Conservation (phyloP, 2,329 filamentous ascomycete species). For the Aureobasidium sp. region DNA sequence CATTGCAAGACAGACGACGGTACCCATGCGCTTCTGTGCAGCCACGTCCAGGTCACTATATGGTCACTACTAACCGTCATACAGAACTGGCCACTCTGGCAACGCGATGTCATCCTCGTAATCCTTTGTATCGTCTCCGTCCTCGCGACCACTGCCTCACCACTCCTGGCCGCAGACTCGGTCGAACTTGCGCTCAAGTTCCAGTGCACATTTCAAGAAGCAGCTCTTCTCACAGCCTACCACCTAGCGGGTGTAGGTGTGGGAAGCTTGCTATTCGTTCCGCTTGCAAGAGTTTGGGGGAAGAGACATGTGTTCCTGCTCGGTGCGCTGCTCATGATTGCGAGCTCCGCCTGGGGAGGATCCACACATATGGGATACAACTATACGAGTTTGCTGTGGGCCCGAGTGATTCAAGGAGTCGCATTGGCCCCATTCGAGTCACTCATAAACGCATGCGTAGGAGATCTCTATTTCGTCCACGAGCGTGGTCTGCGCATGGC, state of each 20-base stretch:
- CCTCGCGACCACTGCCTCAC: slow-evolving; percentile 74
- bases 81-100: slow-evolving; percentile 79
- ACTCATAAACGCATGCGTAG: slow-evolving; percentile 78
- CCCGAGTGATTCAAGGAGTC: slow-evolving; percentile 77
- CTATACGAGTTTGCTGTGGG: slow-evolving; percentile 66
- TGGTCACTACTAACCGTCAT: background rate
- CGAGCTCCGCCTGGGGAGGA: slow-evolving; percentile 71
- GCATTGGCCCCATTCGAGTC: slow-evolving; percentile 84
- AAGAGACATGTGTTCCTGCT: slow-evolving; percentile 82
- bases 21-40: background rate
- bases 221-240: slow-evolving; percentile 78
- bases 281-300: slow-evolving; percentile 81
- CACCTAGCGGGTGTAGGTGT: slow-evolving; percentile 76
- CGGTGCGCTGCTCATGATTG: slow-evolving; percentile 63
- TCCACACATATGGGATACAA: slow-evolving; percentile 46
- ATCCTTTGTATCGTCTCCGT: slow-evolving; percentile 73
- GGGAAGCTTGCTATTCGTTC: slow-evolving; percentile 76
- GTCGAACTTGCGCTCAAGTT: slow-evolving; percentile 66
- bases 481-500: slow-evolving; percentile 79
- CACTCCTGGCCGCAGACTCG: slow-evolving; percentile 83
- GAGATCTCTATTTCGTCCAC: slow-evolving; percentile 86
- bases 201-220: slow-evolving; percentile 56
- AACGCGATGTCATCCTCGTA: slow-evolving; percentile 69
- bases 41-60: background rate
- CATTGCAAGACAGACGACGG: too few relatives aligned